Evolutionary conservation across 805 yeast genomes (phyloP), one percentile per base, ranked within the genome.

Genomic region (Metschnikowia similis): DNA sequence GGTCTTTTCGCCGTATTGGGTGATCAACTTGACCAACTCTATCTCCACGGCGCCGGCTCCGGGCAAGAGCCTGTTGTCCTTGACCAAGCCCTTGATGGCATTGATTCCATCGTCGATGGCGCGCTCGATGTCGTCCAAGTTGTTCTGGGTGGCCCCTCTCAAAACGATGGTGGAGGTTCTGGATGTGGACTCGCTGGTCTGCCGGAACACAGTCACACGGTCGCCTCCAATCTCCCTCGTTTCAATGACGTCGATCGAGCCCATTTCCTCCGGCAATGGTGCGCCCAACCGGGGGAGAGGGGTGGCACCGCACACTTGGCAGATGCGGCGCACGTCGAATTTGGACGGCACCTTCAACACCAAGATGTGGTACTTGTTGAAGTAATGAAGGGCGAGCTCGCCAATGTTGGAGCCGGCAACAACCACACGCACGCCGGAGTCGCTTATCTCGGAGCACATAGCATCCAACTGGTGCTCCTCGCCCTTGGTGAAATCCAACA

Each of bases 1-100:
- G 1, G 98, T 94, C 62, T 79, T 83, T 66, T 94, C 99, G 59
- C 98, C 99, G 65, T 82, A 87, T 50, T 81, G 82, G 27, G 89
- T 86, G 50, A 92, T 79, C 63, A 84, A 78, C 56, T 85, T 80
- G 46, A 89, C 91, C 49, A 94, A 75, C 65, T 90, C 97, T 43
- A 89, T 85, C 71, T 94, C 99, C 11, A 87, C 78, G 31, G 97
- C 91, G 60, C 99, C 99, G 0, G 99, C 99, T 55, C 99, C 99
- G 3, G 97, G 91, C 54, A 92, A 77, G 57, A 92, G 77, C 55
- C 88, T 77, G 53, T 64, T 63, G 66, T 92, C 96, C 69, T 85
- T 87, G 59, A 92, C 79, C 56, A 94, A 76, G 1, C 97, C 91
- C 72, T 94, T 94, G 58, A 92, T 82, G 31, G 95, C 88, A 52